Base-by-base conservation (phyloP, 2,329 filamentous ascomycete species). In the Arthrobotrys iridis region DNA sequence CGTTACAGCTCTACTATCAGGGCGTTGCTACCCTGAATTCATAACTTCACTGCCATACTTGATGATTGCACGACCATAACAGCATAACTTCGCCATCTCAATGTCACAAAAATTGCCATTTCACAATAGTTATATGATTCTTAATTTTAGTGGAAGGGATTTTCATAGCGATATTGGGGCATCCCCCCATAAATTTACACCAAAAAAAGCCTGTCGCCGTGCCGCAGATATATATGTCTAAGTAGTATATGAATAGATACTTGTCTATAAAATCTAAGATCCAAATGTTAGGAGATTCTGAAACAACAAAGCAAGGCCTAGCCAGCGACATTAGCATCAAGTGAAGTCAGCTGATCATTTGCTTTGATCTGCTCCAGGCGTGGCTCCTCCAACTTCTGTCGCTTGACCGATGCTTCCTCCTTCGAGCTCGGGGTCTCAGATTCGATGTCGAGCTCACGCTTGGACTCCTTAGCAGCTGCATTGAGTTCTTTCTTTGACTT, bases 401-500 rank as follows among this genome's bases (percentile, higher is more conserved):
- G 77, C 7, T 81, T 82, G 10, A 81, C 80, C 40, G 80, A 78
- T 2, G 79, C 77, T 2, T 80, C 77, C 1, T 84, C 81, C 37
- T 78, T 78, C 7, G 46, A 35, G 13, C 66, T 70, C 4, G 60
- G 60, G 64, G 37, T n/a, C 2, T 50, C 80, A 46, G 78, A 80
- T 59, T 81, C 81, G 78, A 83, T 82, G 72, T 81, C 81, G 50
- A 83, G 79, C 77, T 81, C 85, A 80, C 83, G 84, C 79, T 83
- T 85, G 30, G 87, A 85, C 81, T 80, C 62, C 22, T 50, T 43
- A n/a, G 33, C 37, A 13, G 30, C 30, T 10, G 28, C 43, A 37
- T 66, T 66, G 15, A 59, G 41, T 73, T 84, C 82, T 79, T 93
- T 93, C 81, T 96, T 86, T 1, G 91, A 90, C 0, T 93, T 93